These are phyloP conservation scores for Podospora sp. DNA, from an alignment of 495 filamentous ascomycete species.

Conservation along the genomic window DNA sequence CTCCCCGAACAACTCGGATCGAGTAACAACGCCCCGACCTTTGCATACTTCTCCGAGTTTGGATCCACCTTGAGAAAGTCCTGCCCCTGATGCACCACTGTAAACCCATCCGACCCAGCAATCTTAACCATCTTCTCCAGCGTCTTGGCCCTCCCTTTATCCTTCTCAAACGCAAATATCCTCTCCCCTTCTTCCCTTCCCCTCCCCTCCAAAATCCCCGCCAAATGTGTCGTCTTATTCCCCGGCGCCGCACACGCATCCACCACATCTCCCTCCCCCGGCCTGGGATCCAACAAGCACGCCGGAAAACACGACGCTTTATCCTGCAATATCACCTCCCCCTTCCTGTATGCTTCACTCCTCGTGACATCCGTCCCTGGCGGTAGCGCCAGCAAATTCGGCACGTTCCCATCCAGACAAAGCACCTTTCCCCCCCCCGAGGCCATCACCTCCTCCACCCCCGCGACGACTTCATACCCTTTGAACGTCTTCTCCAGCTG, in stretches of 20 bases:
- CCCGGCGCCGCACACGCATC: slow-evolving; percentile 94
- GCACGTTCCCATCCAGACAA: slow-evolving; percentile 75
- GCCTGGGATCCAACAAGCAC: slow-evolving; percentile 67
- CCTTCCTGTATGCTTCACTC: slow-evolving; percentile 69
- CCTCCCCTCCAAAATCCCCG: slow-evolving; percentile 60
- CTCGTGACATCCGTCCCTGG: slow-evolving; percentile 66
- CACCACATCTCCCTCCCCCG: slow-evolving; percentile 69
- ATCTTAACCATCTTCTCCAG: slow-evolving; percentile 78
- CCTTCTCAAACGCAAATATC: slow-evolving; percentile 73
- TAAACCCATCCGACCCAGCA: slow-evolving; percentile 67
- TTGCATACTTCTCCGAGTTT: slow-evolving; percentile 44
- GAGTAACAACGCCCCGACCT: slow-evolving; percentile 74
- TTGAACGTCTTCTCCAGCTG: slow-evolving; percentile 72
- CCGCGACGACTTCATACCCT: slow-evolving; percentile 53
- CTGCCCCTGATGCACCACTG: slow-evolving; percentile 66
- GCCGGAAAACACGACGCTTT: slow-evolving; percentile 97
- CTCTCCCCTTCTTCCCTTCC: not conserved
- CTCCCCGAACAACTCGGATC: slow-evolving; percentile 95
- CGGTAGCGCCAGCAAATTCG: slow-evolving; percentile 79
- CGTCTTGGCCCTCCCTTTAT: slow-evolving; percentile 65
- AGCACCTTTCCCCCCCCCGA: slow-evolving; percentile 29
- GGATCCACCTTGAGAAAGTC: slow-evolving; percentile 83
- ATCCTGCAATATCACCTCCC: slow-evolving; percentile 87
- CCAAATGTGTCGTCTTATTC: slow-evolving; percentile 96
- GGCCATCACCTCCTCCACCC: slow-evolving; percentile 48